Evolutionary conservation across 2,329 filamentous ascomycete species (phyloP), one percentile per base, ranked within the genome.

Genomic region (Cercospora zeina): DNA sequence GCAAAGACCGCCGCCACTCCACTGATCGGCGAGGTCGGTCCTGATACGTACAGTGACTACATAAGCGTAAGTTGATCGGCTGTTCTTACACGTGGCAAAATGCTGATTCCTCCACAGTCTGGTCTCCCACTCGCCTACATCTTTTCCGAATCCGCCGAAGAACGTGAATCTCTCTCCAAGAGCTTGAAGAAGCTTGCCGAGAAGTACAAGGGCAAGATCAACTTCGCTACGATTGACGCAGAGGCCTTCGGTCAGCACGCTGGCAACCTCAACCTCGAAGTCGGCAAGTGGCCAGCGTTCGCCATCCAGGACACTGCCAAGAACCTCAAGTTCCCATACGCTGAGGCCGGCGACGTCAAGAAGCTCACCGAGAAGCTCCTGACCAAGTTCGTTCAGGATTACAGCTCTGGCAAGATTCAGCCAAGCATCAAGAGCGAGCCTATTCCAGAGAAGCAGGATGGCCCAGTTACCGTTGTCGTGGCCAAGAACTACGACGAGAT

Each of bases 361-460:
- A 86, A 90, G 78, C 85, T 99, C 72, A 89, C 85, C 69, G 80
- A 84, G 71, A 85, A 88, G 76, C 81, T 84, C 68, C 89, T 99
- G 73, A 85, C 84, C 77, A 81, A 87, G 70, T 99, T 97, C 76
- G 89, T 97, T 63, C 85, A 95, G 68, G 87, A 95, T 70, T 97
- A 93, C 77, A 81, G 87, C 63, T 84, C 85, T 65, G 95, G 93
- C 80, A 96, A 96, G 84, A 78, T 97, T 69, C 88, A 96, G 79
- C 90, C 95, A 72, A 96, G 90, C 85, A 89, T 99, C 86, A 99
- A 99, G 87, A 97, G 93, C 67, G 95, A 99, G 85, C 90, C 92
- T 62, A 88, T 97, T 70, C 95, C 95, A 66, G 92, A 97, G 86
- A 89, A 85, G 68, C 90, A 99, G 79, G 92, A 97, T 68, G 92